Conservation (phyloP, 2,329 filamentous ascomycete species). For the Mycogone perniciosa region DNA sequence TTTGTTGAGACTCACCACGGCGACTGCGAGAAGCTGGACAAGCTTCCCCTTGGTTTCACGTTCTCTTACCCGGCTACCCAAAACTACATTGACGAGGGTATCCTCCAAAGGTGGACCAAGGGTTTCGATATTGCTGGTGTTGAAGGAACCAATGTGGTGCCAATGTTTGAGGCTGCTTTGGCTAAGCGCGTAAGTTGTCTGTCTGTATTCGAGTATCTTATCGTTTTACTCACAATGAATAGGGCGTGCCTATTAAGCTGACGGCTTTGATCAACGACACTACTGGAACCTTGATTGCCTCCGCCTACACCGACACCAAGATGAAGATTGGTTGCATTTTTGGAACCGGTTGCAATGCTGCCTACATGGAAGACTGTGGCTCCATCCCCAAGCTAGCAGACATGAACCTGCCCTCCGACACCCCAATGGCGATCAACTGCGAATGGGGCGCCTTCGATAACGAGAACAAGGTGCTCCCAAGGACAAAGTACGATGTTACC, state of each 20-base stretch:
- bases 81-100: conserved; percentile 85
- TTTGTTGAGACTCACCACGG: conserved; percentile 84
- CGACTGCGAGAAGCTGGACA: conserved; percentile 52
- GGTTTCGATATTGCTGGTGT: conserved; percentile 92
- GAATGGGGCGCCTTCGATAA: conserved; percentile 98
- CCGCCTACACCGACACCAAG: conserved; percentile 86
- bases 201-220: conserved; percentile 10
- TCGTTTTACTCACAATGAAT: conserved; percentile 11
- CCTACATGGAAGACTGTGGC: conserved; percentile 92
- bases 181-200: conserved; percentile 40
- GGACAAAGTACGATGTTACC: conserved; percentile 76
- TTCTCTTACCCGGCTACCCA: conserved; percentile 95
- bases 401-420: conserved; percentile 77
- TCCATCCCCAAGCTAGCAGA: conserved; percentile 90
- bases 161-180: conserved; percentile 76
- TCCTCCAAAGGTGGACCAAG: conserved; percentile 95
- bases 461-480: conserved; percentile 79
- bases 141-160: conserved; percentile 84
- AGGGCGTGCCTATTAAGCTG: conserved; percentile 87
- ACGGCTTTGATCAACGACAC: conserved; percentile 96
- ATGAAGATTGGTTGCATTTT: conserved; percentile 98
- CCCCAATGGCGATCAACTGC: conserved; percentile 93
- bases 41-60: conserved; percentile 82
- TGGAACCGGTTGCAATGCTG: conserved; percentile 94
- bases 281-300: conserved; percentile 92